Evolutionary conservation across 148 eudicot genomes (phyloP).

Genomic region (Persicaria maculosa): DNA sequence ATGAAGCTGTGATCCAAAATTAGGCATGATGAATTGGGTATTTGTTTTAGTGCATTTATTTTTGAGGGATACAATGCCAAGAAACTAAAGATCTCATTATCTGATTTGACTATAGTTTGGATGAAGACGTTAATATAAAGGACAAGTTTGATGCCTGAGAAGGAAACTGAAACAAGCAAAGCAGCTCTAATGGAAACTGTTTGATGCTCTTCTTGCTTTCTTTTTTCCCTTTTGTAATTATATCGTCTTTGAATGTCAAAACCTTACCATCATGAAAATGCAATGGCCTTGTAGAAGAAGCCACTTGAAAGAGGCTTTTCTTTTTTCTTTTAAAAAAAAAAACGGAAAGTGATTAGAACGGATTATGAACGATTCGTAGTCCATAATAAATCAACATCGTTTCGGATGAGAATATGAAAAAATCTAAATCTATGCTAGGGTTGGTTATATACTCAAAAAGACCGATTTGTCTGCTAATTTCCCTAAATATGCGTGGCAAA

Average conservation of each 20-base stretch:
- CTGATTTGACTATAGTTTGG: neutral
- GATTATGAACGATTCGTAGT: too few species aligned
- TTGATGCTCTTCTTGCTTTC: neutral
- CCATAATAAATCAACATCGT: too few species aligned
- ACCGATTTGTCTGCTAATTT: too few species aligned
- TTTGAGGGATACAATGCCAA: neutral
- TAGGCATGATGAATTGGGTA: neutral
- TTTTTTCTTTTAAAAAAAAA: too few species aligned
- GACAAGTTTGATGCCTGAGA: conserved; percentile 3
- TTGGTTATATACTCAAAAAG: too few species aligned
- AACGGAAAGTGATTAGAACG: too few species aligned
- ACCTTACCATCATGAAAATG: too few species aligned
- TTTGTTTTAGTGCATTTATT: neutral
- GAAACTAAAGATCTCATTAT: neutral
- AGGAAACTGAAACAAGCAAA: conserved; percentile 4
- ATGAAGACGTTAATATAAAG: neutral
- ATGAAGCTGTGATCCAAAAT: neutral
- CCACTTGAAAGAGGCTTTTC: too few species aligned
- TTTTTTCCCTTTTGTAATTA: neutral
- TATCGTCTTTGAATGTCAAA: neutral
- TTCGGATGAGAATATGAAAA: too few species aligned
- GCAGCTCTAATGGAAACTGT: neutral
- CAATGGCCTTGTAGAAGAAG: too few species aligned
- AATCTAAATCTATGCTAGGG: too few species aligned
- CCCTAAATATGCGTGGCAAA: too few species aligned